Evolutionary conservation across 768 basidiomycete species (phyloP).

Genomic region (Hortiboletus campestris): DNA sequence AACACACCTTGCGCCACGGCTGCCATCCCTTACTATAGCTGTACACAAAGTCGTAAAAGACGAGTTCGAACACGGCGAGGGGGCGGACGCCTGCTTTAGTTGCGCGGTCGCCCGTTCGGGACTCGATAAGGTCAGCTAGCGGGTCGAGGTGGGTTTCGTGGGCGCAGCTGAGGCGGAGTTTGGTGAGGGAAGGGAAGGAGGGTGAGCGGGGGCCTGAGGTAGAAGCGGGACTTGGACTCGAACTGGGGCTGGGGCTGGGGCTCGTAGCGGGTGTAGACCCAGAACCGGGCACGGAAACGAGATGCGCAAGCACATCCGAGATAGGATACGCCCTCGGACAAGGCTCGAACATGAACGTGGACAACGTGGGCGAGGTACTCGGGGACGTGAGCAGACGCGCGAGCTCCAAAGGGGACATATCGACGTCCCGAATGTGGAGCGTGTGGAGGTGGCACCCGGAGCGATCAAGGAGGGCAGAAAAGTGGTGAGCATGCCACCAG

Average conservation of each 20-base stretch:
- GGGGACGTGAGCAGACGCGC: constrained; percentile 18
- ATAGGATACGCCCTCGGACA: constrained; percentile 18
- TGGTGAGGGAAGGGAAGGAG: constrained; percentile 15
- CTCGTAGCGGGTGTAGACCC: background rate
- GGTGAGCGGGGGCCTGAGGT: background rate
- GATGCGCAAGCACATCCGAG: constrained; percentile 17
- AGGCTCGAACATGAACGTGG: constrained; percentile 25
- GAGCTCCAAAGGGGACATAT: constrained; percentile 23
- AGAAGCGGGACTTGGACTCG: background rate
- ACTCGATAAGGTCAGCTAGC: constrained; percentile 18
- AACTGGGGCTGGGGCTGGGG: background rate
- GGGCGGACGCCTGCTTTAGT: constrained; percentile 4
- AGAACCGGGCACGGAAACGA: background rate
- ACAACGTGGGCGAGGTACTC: constrained; percentile 14
- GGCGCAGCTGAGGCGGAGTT: constrained; percentile 23
- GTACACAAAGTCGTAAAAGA: constrained; percentile 25
- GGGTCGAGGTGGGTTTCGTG: constrained; percentile 17
- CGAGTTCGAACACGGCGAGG: constrained; percentile 19
- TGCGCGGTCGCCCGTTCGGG: constrained; percentile 17
- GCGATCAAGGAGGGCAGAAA: constrained; percentile 23
- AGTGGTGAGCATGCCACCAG: constrained; percentile 25
- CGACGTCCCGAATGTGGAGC: constrained; percentile 20
- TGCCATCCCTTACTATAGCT: constrained; percentile 6
- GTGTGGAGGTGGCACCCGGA: constrained; percentile 19
- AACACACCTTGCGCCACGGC: constrained; percentile 14